Evolutionary conservation across 2,329 filamentous ascomycete genomes (phyloP), one percentile per base, ranked within the genome.

Genomic region (Ceratocystis destructans): DNA sequence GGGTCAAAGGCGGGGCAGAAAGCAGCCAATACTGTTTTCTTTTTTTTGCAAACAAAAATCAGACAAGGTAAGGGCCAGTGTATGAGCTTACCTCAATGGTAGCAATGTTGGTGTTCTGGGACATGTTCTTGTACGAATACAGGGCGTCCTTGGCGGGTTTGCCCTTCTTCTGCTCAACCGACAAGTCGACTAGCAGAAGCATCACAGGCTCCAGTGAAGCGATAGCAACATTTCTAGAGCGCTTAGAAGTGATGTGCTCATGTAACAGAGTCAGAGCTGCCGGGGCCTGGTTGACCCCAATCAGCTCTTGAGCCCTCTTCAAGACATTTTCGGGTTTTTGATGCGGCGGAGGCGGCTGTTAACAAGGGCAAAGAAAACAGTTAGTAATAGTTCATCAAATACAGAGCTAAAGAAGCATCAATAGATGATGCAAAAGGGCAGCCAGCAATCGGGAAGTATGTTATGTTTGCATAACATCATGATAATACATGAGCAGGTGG

Each of bases 101-200:
- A 72, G 86, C 91, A 71, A 99, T 91, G 75, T 97, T 97, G 72
- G 93, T 96, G 80, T 99, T 99, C 78, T 99, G 94, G 66, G 92
- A 93, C 71, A 96, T 97, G 78, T 99, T 99, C 83, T 99, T 99
- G 84, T 99, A 99, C 77, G 96, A 94, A 77, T 97, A 99, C 62
- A 99, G 83, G 69, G 94, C 94, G 80, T 99, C 94, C 83, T 99
- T 99, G 77, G 93, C 94, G 69, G 94, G 84, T 79, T 99, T 99
- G 73, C 94, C 94, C 80, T 97, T 99, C 80, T 94, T 91, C 73
- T 96, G 86, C 74, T 97, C 93, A 73, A 99, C 94, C 71, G 89
- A 96, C 68, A 97, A 85, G 79, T 97, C 91, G 73, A 99, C 93
- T 75, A 99, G 87, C 71, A 96, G 87, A 78, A 97, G 83, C 92